Evolutionary conservation across 768 basidiomycete genomes (phyloP), one percentile per base, ranked within the genome.

Genomic region (Tylopilus felleus): DNA sequence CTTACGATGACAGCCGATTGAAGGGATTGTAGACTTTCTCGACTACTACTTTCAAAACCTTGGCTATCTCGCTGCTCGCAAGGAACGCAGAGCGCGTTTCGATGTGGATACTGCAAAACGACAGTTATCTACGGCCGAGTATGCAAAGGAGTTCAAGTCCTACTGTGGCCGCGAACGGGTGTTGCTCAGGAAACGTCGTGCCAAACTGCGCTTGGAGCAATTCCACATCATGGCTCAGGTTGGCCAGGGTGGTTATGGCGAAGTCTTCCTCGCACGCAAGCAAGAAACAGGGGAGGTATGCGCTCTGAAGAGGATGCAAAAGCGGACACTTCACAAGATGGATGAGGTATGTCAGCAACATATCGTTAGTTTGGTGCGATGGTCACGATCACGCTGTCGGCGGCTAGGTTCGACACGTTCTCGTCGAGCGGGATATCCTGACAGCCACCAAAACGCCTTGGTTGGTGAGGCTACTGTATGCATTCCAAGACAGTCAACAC

Each of bases 151-250:
- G 69, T 89, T 93, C 77, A 88, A 86, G 66, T 93, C 91, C 0
- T 98, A 99, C 72, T 88, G 86, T 58, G 95, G 94, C 2, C 83
- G 94, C 23, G 97, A 99, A 71, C 88, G 96, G 14, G 95, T 95
- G 5, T 68, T 97, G 8, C 78, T 99, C n/a, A 80, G 97, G 50
- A 86, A 89, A 57, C 81, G 97, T n/a, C 80, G 97, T 35, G 86
- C 95, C 12, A 99, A 97, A 68, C 79, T 98, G 40, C 83, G 85
- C 55, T 84, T 99, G 23, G 93, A 98, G 46, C 91, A 96, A 65
- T 99, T 99, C 72, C 92, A 97, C 65, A 96, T 99, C 69, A 95
- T 99, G 59, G 93, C 94, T 1, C 97, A 99, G 71, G 93, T 99
- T 45, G 97, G 97, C 1, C 97, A 99, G 74, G 97, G 97, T 13